phyloP scores from a whole-genome alignment of 192 early-diverging fungal species.

The Rhizoclosmatium sp. region DNA sequence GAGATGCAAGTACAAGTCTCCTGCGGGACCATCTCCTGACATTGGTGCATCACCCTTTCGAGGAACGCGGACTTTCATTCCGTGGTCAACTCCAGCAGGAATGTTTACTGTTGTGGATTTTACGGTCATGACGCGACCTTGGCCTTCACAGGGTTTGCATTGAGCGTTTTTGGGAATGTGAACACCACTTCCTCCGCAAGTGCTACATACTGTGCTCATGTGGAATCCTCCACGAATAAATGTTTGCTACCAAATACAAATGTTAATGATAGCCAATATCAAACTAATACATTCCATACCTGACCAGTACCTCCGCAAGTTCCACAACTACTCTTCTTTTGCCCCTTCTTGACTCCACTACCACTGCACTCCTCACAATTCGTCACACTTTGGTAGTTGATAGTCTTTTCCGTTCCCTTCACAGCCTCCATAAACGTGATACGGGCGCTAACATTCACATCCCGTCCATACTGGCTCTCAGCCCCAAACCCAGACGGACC shows the following conservation, averaged over 20 bases:
- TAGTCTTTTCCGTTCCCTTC: conserved; percentile 72
- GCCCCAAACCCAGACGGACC: conserved; percentile 50
- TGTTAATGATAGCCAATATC: not conserved
- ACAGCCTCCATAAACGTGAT: conserved; percentile 93
- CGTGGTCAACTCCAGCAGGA: conserved; percentile 81
- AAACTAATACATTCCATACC: conserved; percentile 32
- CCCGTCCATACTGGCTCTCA: conserved; percentile 57
- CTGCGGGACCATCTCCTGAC: conserved; percentile 72
- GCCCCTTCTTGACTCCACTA: conserved; percentile 79
- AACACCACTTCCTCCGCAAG: conserved; percentile 86
- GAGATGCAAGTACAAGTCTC: conserved; percentile 88
- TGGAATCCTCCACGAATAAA: conserved; percentile 91
- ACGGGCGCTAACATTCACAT: conserved; percentile 70
- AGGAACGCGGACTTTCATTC: conserved; percentile 77
- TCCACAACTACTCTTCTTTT: conserved; percentile 72
- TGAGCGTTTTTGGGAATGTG: conserved; percentile 68
- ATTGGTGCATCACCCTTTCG: conserved; percentile 86
- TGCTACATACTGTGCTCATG: conserved; percentile 82
- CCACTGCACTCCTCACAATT: conserved; percentile 85
- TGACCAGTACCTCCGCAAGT: conserved; percentile 86
- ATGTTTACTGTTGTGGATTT: conserved; percentile 78
- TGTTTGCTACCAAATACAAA: conserved; percentile 52
- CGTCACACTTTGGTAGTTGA: conserved; percentile 72
- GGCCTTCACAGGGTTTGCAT: conserved; percentile 83
- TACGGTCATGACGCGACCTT: conserved; percentile 79